Evolutionary conservation across 768 basidiomycete species (phyloP).

Genomic region (Termitomyces heimii): DNA sequence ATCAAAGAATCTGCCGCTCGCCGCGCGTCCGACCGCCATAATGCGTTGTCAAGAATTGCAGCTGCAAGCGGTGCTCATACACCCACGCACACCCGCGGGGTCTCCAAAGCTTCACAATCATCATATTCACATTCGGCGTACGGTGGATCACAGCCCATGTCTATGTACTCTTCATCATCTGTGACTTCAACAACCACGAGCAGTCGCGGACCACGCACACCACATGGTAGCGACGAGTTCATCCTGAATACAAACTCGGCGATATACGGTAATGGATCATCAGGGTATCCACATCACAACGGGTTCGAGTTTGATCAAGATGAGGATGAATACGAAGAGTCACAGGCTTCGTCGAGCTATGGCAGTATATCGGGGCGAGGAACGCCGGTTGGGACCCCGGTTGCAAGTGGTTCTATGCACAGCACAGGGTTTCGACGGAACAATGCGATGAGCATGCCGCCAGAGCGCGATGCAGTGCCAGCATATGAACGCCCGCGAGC

Average conservation of each 20-base stretch:
- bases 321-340: slow-evolving; percentile 74
- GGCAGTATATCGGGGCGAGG: slow-evolving; percentile 57
- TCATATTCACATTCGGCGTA: slow-evolving; percentile 16
- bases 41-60: slow-evolving; percentile 44
- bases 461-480: slow-evolving; percentile 45
- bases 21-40: slow-evolving; percentile 54
- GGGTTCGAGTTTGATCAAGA: slow-evolving; percentile 72
- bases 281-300: slow-evolving; percentile 55
- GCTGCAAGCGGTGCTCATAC: slow-evolving; percentile 45
- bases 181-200: slow-evolving; percentile 21
- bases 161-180: slow-evolving; percentile 23
- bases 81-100: slow-evolving; percentile 26
- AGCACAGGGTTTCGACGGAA: slow-evolving; percentile 42
- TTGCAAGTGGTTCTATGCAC: slow-evolving; percentile 16
- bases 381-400: slow-evolving; percentile 73
- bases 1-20: slow-evolving; percentile 74
- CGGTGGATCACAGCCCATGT: slow-evolving; percentile 23
- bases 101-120: slow-evolving; percentile 23
- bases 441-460: slow-evolving; percentile 52
- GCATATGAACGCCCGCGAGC: slow-evolving; percentile 55
- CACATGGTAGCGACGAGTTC: slow-evolving; percentile 35
- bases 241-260: slow-evolving; percentile 19
- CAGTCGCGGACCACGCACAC: slow-evolving; percentile 25
- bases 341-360: slow-evolving; percentile 42
- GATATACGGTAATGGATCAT: slow-evolving; percentile 35